Conservation (phyloP, 1,284 basidiomycete genomes). For the Agaricales sp. region DNA sequence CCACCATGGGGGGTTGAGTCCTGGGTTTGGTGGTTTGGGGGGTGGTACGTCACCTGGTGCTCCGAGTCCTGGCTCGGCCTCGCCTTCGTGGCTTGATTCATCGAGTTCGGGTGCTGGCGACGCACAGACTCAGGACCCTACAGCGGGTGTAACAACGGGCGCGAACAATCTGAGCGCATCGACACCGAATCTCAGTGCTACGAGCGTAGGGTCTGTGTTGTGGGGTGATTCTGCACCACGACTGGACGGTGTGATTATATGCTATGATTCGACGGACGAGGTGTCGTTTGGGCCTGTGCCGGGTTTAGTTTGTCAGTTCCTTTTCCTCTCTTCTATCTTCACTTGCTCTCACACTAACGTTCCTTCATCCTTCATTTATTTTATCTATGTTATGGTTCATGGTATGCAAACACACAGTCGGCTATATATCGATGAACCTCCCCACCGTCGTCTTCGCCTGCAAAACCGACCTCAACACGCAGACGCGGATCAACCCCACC, state of each 20-base stretch:
- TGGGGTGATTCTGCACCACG: slow-evolving; percentile 25
- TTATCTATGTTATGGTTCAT: not conserved
- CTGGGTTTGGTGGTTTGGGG: no score
- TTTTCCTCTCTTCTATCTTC: slow-evolving; percentile 1
- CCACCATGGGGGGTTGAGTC: no score
- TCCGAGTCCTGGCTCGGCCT: not conserved
- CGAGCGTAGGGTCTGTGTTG: no score
- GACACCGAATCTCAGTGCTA: no score
- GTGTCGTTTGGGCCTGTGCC: slow-evolving; percentile 54
- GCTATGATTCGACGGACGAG: slow-evolving; percentile 57
- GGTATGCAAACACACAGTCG: slow-evolving; percentile 32
- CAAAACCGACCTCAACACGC: slow-evolving; percentile 55
- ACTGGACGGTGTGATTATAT: slow-evolving; percentile 64
- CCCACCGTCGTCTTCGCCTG: slow-evolving; percentile 65
- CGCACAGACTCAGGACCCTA: no score
- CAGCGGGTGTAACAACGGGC: no score
- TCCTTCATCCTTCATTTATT: slow-evolving; percentile 9
- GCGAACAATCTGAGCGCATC: no score
- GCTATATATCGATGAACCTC: slow-evolving; percentile 42
- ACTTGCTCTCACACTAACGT: slow-evolving; percentile 6
- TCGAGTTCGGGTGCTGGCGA: no score
- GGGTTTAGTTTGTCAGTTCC: slow-evolving; percentile 47
- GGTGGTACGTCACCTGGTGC: no score
- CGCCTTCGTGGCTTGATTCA: no score
- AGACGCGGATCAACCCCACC: slow-evolving; percentile 30